A percentile compares a stretch with the other conserved stretches of the same genome.
These are phyloP conservation scores for Cephalotrichum gorgonifer DNA, from an alignment of 2,329 filamentous ascomycete species.

Conservation along the genomic window DNA sequence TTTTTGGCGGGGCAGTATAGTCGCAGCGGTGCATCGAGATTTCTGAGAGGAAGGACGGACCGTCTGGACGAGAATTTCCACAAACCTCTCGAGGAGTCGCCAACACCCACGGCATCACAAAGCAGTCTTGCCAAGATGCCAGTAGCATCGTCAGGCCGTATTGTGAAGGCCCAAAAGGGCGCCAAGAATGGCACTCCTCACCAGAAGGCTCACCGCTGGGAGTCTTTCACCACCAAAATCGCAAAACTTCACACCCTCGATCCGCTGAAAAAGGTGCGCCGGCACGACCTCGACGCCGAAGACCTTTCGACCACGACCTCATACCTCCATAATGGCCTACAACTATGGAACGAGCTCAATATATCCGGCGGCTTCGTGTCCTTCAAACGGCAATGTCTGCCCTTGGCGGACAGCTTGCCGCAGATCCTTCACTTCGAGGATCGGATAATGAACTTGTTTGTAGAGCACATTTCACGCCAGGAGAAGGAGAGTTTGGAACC, in stretches of 20 bases:
- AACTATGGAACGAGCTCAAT: constrained; percentile 89
- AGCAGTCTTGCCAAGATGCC: constrained; percentile 39
- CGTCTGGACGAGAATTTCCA: not conserved
- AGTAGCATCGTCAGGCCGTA: constrained; percentile 53
- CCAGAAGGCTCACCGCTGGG: constrained; percentile 78
- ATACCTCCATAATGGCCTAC: constrained; percentile 72
- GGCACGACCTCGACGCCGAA: constrained; percentile 71
- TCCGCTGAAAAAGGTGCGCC: constrained; percentile 79
- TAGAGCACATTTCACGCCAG: constrained; percentile 64
- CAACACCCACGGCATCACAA: not conserved
- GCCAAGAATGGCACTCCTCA: constrained; percentile 62
- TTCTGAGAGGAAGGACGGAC: not conserved
- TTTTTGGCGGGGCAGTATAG: constrained; percentile 11
- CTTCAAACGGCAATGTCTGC: constrained; percentile 65
- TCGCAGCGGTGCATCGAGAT: not conserved
- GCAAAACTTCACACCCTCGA: constrained; percentile 83
- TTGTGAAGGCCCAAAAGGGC: constrained; percentile 55
- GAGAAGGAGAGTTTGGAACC: constrained; percentile 78
- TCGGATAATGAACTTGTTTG: constrained; percentile 69
- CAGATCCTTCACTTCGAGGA: constrained; percentile 88
- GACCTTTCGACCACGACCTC: constrained; percentile 70
- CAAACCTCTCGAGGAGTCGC: not conserved
- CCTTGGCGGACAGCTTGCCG: constrained; percentile 79
- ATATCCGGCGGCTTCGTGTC: constrained; percentile 68
- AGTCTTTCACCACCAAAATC: constrained; percentile 84